Base-by-base conservation (phyloP, 116 monocot genomes). In the Papilionanthe hybrid region DNA sequence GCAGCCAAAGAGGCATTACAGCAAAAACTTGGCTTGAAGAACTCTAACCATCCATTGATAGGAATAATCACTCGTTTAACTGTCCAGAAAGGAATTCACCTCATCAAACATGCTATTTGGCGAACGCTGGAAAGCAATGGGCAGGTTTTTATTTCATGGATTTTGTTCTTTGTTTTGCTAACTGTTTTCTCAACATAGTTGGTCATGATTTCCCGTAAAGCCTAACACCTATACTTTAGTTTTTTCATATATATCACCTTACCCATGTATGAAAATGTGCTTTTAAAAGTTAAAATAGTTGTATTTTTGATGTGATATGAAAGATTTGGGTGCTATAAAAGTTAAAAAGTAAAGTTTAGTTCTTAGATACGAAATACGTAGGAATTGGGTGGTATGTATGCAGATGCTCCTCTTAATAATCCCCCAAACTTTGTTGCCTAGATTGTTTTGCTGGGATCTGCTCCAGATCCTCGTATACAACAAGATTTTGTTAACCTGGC, bases 371-470 rank as follows among this genome's bases (percentile, higher is more conserved):
- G 37, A 3, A 37, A 37, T 37, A 37, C 4, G 37, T 37, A 37
- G 37, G 37, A 37, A 37, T 4, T 37, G 37, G 37, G 37, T 37
- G 37, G 37, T 37, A 37, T 37, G 37, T 3, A 37, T 37, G 37
- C 37, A 37, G 37, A 37, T 37, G 1, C 37, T 4, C 37, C 37
- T 37, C 4, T 37, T 37, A 37, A 48, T 37, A 29, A 13, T 48
- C 17, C 42, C 28, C 18, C 77, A 32, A 74, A 77, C 28, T 45
- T 82, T 55, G 68, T 69, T 71, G 11, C 63, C 75, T 75, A 98
- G 98, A 91, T 93, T 84, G 93, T 98, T 77, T 89, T 98, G 82
- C 85, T 98, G 67, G 98, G 98, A 79, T 94, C 98, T 15, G 91
- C 98, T 78, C 98, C 98, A 73, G 98, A 98, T 81, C 91, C 85